Conservation (phyloP, 2,329 filamentous ascomycete genomes). For the Colletotrichum chrysophilum region DNA sequence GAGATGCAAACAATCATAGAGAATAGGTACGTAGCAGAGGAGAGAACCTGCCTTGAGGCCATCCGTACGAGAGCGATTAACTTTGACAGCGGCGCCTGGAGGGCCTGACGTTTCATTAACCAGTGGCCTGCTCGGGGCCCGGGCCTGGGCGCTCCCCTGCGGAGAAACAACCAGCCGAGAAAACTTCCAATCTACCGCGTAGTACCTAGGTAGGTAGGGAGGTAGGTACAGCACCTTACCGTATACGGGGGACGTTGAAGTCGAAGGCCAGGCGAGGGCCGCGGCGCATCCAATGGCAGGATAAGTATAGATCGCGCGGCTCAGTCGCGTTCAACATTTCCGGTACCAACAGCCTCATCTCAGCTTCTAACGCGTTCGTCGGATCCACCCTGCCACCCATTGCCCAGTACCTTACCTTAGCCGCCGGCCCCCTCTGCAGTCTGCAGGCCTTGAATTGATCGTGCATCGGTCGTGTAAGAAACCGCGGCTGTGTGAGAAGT, state of each 20-base stretch:
- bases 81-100: not conserved
- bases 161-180: not conserved
- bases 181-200: not conserved
- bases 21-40: not conserved
- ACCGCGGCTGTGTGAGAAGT: not conserved
- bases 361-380: not conserved
- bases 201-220: too few species aligned
- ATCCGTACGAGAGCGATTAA: not conserved
- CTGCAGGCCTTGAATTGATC: not conserved
- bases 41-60: not conserved
- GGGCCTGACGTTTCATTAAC: not conserved
- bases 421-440: not conserved
- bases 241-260: not conserved
- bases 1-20: not conserved
- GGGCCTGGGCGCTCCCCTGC: too few species aligned
- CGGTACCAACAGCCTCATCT: not conserved
- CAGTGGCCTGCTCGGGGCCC: not conserved
- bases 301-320: not conserved
- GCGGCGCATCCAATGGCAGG: not conserved
- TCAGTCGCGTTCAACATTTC: not conserved
- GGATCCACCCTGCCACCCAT: not conserved
- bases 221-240: too few species aligned
- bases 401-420: not conserved
- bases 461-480: not conserved
- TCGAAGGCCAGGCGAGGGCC: not conserved